Evolutionary conservation across 2,329 filamentous ascomycete genomes (phyloP), one percentile per base, ranked within the genome.

Genomic region (Trichoderma atrobrunneum): DNA sequence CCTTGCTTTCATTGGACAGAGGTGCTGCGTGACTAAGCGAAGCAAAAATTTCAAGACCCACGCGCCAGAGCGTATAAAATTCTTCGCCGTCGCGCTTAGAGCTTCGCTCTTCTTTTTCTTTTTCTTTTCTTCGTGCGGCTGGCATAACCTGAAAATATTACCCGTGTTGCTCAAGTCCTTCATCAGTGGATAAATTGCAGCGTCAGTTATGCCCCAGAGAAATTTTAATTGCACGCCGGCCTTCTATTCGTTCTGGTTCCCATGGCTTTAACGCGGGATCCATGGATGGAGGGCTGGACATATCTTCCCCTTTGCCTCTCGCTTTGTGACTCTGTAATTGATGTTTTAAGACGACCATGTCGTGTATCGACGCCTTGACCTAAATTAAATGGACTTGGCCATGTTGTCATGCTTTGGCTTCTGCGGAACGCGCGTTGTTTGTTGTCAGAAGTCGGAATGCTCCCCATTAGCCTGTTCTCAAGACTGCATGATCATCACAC

Each of bases 191-290:
- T 85, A 75, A 75, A 79, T 83, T 83, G 82, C 78, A 90, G 92
- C 91, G 92, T 94, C 92, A 90, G 88, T 92, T 89, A 87, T 89
- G 90, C 89, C 91, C 87, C 88, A 95, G 92, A 93, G 80, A 74
- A 83, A 92, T 84, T 84, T 87, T 87, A 92, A 95, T 95, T 94
- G 92, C 92, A 93, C 85, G 82, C 86, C 83, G 85, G 84, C 86
- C 82, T 84, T 83, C 82, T 84, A 84, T 85, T 85, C 81, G 32
- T 67, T 67, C 54, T 84, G 80, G 80, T 76, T 79, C 76, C 76
- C 77, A 73, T 77, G 77, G 64, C 48, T 70, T 70, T 75, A 16
- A 75, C 78, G 76, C 76, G 73, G 74, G 75, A 76, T 78, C 77
- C 78, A 76, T 77, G 80, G 77, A 78, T 77, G 75, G 76, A 81